phyloP scores from a whole-genome alignment of 768 basidiomycete genomes.

The Baorangia bicolor region DNA sequence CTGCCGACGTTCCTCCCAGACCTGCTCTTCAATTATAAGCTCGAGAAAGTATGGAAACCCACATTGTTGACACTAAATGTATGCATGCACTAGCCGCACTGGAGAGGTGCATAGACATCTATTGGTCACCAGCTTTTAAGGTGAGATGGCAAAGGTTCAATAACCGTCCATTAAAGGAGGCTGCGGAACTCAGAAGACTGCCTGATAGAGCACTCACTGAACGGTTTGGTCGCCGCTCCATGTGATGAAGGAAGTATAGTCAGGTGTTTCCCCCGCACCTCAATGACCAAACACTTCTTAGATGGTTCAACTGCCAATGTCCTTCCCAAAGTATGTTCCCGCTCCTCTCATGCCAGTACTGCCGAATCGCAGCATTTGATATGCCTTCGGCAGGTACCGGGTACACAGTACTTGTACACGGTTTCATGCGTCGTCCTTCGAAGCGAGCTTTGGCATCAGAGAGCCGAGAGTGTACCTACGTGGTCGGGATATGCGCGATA shows the following conservation, averaged over 20 bases:
- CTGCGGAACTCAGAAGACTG: background rate
- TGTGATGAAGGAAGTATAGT: background rate
- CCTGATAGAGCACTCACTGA: background rate
- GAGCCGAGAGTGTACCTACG: too few relatives aligned
- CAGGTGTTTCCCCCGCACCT: background rate
- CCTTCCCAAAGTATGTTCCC: background rate
- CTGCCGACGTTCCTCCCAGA: background rate
- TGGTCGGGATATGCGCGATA: too few relatives aligned
- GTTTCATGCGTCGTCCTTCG: background rate
- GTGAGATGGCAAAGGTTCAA: too few relatives aligned
- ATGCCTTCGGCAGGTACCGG: background rate
- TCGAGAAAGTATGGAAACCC: background rate
- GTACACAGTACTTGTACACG: background rate
- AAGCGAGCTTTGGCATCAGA: too few relatives aligned
- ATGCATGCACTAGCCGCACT: background rate
- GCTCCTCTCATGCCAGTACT: background rate
- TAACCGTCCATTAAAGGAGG: background rate
- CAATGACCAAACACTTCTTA: background rate
- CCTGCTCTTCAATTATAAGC: background rate
- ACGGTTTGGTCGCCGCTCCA: background rate
- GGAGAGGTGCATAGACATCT: background rate
- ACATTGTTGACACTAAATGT: background rate
- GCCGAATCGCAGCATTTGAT: background rate
- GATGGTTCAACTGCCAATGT: background rate
- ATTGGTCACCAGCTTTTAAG: background rate